Evolutionary conservation across 768 basidiomycete species (phyloP).

Genomic region (Saitozyma podzolica): DNA sequence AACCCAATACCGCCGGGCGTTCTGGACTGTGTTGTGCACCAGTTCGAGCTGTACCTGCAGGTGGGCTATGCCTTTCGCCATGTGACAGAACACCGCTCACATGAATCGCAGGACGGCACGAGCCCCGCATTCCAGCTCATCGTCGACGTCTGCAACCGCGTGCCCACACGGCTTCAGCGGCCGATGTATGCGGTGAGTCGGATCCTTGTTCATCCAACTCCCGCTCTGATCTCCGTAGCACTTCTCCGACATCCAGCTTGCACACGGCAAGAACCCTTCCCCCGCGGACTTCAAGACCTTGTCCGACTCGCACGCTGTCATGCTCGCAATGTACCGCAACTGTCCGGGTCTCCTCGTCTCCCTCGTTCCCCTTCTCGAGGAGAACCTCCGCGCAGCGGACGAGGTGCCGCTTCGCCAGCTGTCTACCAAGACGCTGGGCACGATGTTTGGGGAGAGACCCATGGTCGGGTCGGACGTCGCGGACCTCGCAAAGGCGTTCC

Average conservation of each 20-base stretch:
- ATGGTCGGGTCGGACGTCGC: constrained; percentile 25
- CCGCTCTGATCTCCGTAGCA: constrained; percentile 55
- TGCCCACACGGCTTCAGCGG: constrained; percentile 82
- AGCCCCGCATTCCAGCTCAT: constrained; percentile 70
- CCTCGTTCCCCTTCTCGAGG: constrained; percentile 89
- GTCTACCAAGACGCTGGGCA: constrained; percentile 82
- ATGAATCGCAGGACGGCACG: constrained; percentile 14
- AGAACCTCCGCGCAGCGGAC: constrained; percentile 74
- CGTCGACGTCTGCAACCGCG: constrained; percentile 77
- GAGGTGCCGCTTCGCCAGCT: constrained; percentile 69
- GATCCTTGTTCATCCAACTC: constrained; percentile 39
- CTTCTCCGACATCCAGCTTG: constrained; percentile 77
- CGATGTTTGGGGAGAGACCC: constrained; percentile 69
- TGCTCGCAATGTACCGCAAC: constrained; percentile 74
- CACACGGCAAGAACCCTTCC: constrained; percentile 48
- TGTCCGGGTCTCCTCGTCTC: constrained; percentile 81
- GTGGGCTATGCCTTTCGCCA: constrained; percentile 18
- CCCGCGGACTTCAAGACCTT: constrained; percentile 40
- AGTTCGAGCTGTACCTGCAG: constrained; percentile 59
- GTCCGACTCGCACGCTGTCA: constrained; percentile 74
- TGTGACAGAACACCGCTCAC: constrained; percentile 6
- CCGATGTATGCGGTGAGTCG: constrained; percentile 64
- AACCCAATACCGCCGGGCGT: constrained; percentile 73
- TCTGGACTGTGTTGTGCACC: constrained; percentile 75
- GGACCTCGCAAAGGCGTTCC: constrained; percentile 78